Conservation (phyloP, 495 filamentous ascomycete species). For the Trypethelium eluteriae region DNA sequence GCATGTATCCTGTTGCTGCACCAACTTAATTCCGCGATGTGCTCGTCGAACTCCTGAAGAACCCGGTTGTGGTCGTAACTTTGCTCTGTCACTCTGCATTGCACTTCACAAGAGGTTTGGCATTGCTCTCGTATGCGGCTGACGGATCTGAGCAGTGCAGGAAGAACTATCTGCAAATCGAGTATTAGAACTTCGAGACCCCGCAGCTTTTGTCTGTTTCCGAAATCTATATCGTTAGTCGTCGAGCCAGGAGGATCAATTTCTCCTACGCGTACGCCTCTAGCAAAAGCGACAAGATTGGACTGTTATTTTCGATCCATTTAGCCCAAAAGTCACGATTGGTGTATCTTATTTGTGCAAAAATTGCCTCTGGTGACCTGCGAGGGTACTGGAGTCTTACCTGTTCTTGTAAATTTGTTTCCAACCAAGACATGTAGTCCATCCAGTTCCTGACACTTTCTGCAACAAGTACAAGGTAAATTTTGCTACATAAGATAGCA, state of each 20-base stretch:
- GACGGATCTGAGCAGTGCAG: conserved; percentile 13
- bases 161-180: conserved; percentile 17
- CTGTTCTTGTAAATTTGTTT: conserved; percentile 15
- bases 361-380: no score
- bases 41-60: conserved; percentile 14
- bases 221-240: conserved; percentile 15
- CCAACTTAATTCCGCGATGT: not conserved
- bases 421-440: conserved; percentile 21
- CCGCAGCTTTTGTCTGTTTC: conserved; percentile 18
- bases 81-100: not conserved
- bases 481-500: conserved; percentile 13
- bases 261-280: conserved; percentile 9
- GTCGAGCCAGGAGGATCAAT: conserved; percentile 11
- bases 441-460: conserved; percentile 16
- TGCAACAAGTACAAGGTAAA: conserved; percentile 16
- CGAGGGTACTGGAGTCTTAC: conserved; percentile 12
- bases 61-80: not conserved
- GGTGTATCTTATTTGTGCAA: not conserved
- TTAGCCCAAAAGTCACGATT: no score
- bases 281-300: conserved; percentile 17
- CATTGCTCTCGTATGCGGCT: conserved; percentile 10
- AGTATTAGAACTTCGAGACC: conserved; percentile 17
- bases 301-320: conserved; percentile 13
- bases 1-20: conserved; percentile 5
- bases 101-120: not conserved